Percentiles rank a stretch among this genome's conserved stretches.
Conservation (phyloP, 805 yeast species). For the Zygotorulaspora danielsina region DNA sequence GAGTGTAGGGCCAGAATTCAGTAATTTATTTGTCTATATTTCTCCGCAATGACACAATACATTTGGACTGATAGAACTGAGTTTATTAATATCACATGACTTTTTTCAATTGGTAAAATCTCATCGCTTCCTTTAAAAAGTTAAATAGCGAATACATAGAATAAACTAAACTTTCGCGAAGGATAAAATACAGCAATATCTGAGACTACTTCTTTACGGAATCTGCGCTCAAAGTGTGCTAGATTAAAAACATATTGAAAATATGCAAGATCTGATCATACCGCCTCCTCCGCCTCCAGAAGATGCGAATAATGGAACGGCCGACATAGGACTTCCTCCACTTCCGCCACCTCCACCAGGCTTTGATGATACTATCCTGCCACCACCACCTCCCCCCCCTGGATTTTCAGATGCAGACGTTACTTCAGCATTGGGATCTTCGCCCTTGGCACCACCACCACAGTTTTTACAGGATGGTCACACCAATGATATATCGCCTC, state of each 20-base stretch:
- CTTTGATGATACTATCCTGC: constrained; percentile 17
- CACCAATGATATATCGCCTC: not conserved
- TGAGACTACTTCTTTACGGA: no score
- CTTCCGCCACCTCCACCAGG: constrained; percentile 34
- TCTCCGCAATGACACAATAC: no score
- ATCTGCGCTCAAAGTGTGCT: no score
- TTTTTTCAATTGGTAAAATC: not conserved
- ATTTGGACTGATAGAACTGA: no score
- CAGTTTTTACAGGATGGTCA: constrained; percentile 1
- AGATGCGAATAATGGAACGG: not conserved
- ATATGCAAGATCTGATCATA: no score
- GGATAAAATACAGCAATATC: no score
- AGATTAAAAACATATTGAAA: no score
- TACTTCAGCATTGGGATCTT: constrained; percentile 29
- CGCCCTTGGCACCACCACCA: constrained; percentile 34
- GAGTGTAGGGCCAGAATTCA: constrained; percentile 55
- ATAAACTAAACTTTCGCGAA: not conserved
- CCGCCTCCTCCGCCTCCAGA: constrained; percentile 28
- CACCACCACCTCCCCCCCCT: constrained; percentile 39
- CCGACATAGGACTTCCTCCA: constrained; percentile 5
- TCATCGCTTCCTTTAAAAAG: constrained; percentile 1
- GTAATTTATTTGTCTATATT: no score
- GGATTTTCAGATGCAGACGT: constrained; percentile 15
- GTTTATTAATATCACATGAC: not conserved
- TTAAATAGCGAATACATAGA: not conserved